These are phyloP conservation scores for Obba rivulosa DNA, from an alignment of 768 basidiomycete genomes.

Conservation along the genomic window DNA sequence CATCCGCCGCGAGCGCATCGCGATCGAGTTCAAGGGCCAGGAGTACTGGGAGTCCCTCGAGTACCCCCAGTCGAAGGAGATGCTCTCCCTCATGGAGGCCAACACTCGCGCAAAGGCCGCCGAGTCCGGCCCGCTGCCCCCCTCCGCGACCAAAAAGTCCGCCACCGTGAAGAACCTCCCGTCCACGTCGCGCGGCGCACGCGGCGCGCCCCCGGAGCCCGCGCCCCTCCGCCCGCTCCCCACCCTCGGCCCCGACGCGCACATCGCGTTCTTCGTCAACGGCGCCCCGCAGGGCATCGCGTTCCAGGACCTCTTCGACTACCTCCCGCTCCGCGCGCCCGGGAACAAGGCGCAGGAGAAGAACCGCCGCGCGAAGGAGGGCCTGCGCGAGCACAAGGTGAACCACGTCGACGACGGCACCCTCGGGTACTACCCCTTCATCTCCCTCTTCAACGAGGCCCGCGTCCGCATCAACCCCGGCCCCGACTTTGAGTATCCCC, in stretches of 20 bases:
- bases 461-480: slow-evolving; percentile 84
- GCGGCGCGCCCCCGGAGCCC: slow-evolving; percentile 30
- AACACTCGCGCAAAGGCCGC: slow-evolving; percentile 49
- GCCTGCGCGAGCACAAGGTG: slow-evolving; percentile 66
- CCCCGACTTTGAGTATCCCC: slow-evolving; percentile 77
- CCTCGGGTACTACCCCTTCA: slow-evolving; percentile 92
- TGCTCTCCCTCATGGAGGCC: slow-evolving; percentile 81
- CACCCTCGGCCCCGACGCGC: slow-evolving; percentile 56
- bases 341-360: slow-evolving; percentile 61
- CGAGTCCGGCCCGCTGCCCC: slow-evolving; percentile 50
- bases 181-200: slow-evolving; percentile 41
- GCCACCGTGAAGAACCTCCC: slow-evolving; percentile 65
- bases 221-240: slow-evolving; percentile 55
- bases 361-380: slow-evolving; percentile 58
- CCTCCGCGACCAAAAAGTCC: slow-evolving; percentile 55
- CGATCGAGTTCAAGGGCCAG: slow-evolving; percentile 95
- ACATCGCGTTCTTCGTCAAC: slow-evolving; percentile 88
- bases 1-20: slow-evolving; percentile 82
- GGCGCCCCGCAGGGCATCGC: slow-evolving; percentile 81
- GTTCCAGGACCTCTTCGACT: slow-evolving; percentile 87
- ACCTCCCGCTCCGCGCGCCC: slow-evolving; percentile 70
- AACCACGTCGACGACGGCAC: slow-evolving; percentile 92
- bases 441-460: slow-evolving; percentile 90
- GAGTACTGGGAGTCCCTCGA: slow-evolving; percentile 94
- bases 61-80: slow-evolving; percentile 86